These are phyloP conservation scores for Flaveria trinervia DNA, from an alignment of 129 eudicot species.

Conservation along the genomic window DNA sequence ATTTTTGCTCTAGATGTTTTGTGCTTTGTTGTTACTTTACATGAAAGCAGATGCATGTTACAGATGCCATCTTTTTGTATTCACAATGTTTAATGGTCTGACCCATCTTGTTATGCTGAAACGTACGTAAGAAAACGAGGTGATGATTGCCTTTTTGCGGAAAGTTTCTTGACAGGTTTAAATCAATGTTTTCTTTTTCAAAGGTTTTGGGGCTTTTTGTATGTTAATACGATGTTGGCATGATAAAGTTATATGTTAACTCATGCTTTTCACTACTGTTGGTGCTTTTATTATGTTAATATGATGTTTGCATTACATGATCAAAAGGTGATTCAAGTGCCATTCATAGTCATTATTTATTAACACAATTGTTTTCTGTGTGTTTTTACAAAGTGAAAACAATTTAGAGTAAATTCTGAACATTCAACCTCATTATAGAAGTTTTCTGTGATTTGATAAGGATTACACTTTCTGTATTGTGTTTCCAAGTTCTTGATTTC, in stretches of 20 bases:
- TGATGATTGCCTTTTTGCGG: not conserved
- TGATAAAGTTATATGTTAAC: not conserved
- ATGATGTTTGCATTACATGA: no score
- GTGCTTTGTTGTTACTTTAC: constrained; percentile 18
- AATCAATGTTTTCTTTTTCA: not conserved
- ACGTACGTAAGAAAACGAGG: not conserved
- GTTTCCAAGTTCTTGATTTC: not conserved
- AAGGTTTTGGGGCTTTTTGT: not conserved
- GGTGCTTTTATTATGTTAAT: not conserved
- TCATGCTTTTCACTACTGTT: not conserved
- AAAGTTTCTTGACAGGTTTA: not conserved
- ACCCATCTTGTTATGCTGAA: not conserved
- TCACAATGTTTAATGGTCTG: not conserved
- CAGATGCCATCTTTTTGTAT: not conserved
- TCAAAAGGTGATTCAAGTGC: no score
- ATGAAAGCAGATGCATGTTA: constrained; percentile 22
- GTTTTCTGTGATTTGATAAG: no score
- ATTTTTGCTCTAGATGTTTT: constrained; percentile 24
- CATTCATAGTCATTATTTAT: no score
- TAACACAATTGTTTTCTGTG: no score
- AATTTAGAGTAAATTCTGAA: no score
- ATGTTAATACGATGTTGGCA: not conserved
- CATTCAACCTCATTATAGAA: no score
- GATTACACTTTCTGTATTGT: not conserved
- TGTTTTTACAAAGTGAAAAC: no score